These are phyloP conservation scores for Colletotrichum destructivum DNA, from an alignment of 2,329 filamentous ascomycete species.

Conservation along the genomic window DNA sequence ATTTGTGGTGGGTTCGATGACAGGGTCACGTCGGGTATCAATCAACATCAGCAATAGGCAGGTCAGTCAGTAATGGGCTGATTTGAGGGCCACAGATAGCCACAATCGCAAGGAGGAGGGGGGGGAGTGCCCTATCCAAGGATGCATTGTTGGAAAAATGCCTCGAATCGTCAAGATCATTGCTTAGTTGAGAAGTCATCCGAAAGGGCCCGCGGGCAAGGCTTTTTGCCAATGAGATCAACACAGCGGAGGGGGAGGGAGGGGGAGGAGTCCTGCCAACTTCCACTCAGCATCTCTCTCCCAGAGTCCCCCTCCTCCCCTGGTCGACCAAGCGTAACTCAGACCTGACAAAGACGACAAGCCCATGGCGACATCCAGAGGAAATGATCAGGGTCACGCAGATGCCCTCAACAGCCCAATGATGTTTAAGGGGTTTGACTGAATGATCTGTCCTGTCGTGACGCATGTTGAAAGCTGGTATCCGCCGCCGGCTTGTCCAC, in stretches of 20 bases:
- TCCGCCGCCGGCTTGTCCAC: background rate
- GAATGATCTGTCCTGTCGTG: background rate
- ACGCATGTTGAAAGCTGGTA: background rate
- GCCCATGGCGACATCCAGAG: slow-evolving; percentile 13
- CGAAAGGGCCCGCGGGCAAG: background rate
- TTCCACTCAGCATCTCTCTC: slow-evolving; percentile 6
- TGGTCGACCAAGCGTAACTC: background rate
- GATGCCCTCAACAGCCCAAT: slow-evolving; percentile 13
- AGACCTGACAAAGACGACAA: background rate
- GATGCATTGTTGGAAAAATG: background rate
- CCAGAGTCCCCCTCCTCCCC: background rate
- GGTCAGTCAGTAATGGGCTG: slow-evolving; percentile 9
- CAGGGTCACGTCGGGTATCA: background rate
- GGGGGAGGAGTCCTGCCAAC: slow-evolving; percentile 4
- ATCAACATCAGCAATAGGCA: background rate
- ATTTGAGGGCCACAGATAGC: background rate
- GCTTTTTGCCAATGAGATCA: slow-evolving; percentile 12
- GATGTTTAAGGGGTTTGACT: background rate
- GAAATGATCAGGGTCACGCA: slow-evolving; percentile 35
- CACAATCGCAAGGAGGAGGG: background rate
- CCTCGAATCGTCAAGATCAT: slow-evolving; percentile 12
- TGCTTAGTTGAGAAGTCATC: slow-evolving; percentile 11
- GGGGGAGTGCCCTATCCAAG: background rate
- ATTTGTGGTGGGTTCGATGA: background rate
- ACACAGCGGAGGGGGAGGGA: background rate